Conservation (phyloP, 108 stramenopile species). For the Cyclotella atomus region DNA sequence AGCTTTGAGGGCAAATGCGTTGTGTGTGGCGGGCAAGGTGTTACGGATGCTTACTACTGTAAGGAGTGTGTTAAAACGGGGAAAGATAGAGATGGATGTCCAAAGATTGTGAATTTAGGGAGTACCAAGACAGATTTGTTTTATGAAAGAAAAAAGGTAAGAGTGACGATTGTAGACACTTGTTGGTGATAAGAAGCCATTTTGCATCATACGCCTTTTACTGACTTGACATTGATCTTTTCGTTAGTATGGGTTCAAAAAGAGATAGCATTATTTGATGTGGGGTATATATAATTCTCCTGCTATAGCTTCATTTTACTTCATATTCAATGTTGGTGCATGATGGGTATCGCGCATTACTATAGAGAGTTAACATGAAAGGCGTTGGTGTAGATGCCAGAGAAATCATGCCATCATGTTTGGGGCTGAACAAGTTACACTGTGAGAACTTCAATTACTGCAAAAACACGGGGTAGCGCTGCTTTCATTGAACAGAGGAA, state of each 20-base stretch:
- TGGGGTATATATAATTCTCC: not conserved
- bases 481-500: no score
- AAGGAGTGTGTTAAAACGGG: conserved; percentile 93
- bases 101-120: conserved; percentile 99
- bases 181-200: no score
- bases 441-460: no score
- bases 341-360: not conserved
- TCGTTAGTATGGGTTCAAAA: conserved; percentile 92
- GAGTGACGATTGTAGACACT: no score
- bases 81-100: conserved; percentile 99
- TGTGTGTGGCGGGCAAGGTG: conserved; percentile 95
- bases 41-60: conserved; percentile 99
- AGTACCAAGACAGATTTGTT: conserved; percentile 96
- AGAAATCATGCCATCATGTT: no score
- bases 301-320: not conserved
- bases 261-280: conserved; percentile 53
- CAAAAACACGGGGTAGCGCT: no score
- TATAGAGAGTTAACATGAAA: not conserved
- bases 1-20: conserved; percentile 94
- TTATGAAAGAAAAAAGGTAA: conserved; percentile 95
- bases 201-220: not conserved
- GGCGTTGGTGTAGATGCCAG: no score
- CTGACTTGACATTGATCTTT: no score
- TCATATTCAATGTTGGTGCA: not conserved
- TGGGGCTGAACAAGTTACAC: no score